Percentiles rank a stretch among this genome's conserved stretches.
phyloP scores from a whole-genome alignment of 1,284 basidiomycete species.

The Abortiporus biennis region DNA sequence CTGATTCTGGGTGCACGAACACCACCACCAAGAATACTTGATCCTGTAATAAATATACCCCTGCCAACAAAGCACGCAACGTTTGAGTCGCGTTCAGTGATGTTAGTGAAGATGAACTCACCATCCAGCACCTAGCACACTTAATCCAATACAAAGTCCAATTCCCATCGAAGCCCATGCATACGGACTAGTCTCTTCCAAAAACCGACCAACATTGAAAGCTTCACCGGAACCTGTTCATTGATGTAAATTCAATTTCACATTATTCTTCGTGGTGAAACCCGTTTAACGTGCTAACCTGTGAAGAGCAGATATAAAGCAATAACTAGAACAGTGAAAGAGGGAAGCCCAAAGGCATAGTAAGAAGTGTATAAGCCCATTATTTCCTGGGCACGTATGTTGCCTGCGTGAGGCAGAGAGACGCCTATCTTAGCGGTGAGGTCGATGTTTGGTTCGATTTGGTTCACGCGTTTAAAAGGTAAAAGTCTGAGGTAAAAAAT shows the following conservation, averaged over 20 bases:
- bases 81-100: slow-evolving; percentile 1
- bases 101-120: slow-evolving; percentile 32
- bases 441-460: too few relatives aligned
- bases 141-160: slow-evolving; percentile 90
- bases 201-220: slow-evolving; percentile 89
- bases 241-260: slow-evolving; percentile 1
- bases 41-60: slow-evolving; percentile 97
- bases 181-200: slow-evolving; percentile 92
- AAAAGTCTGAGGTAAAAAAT: too few relatives aligned
- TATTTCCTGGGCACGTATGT: slow-evolving; percentile 4
- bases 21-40: slow-evolving; percentile 94
- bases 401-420: not conserved
- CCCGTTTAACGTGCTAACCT: slow-evolving; percentile 39
- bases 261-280: too few relatives aligned
- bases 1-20: slow-evolving; percentile 91
- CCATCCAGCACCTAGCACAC: slow-evolving; percentile 95
- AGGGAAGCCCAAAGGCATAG: slow-evolving; percentile 62
- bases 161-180: slow-evolving; percentile 91
- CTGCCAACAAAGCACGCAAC: slow-evolving; percentile 35
- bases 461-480: too few relatives aligned
- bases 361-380: slow-evolving; percentile 47
- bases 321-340: slow-evolving; percentile 57
- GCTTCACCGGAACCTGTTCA: slow-evolving; percentile 75
- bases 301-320: slow-evolving; percentile 86
- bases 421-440: too few relatives aligned